A percentile compares a stretch with the other conserved stretches of the same genome.
phyloP scores from a whole-genome alignment of 2,329 filamentous ascomycete species.

The Cytospora piceae region DNA sequence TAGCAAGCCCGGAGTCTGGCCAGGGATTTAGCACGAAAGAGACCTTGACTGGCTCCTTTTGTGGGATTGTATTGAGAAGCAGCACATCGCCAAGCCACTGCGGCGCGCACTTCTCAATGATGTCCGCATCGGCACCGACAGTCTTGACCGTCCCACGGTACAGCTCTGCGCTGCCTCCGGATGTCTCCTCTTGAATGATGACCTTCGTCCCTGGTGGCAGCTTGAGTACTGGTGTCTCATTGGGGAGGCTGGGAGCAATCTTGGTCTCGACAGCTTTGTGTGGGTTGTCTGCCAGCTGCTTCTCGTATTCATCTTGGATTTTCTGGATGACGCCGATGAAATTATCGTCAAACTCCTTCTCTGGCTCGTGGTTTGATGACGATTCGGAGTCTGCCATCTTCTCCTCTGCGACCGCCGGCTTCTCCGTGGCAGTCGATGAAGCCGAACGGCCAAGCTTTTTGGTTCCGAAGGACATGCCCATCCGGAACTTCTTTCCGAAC shows the following conservation, averaged over 20 bases:
- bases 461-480: conserved; percentile 75
- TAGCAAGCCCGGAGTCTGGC: conserved; percentile 69
- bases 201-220: conserved; percentile 69
- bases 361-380: conserved; percentile 59
- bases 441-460: conserved; percentile 80
- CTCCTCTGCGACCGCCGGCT: conserved; percentile 74
- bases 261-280: conserved; percentile 61
- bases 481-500: conserved; percentile 84
- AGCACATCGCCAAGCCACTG: conserved; percentile 92
- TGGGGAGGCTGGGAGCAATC: conserved; percentile 70
- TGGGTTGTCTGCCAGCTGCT: conserved; percentile 60
- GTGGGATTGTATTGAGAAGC: conserved; percentile 77
- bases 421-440: conserved; percentile 69
- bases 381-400: conserved; percentile 71
- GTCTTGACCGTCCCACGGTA: conserved; percentile 87
- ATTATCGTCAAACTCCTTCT: conserved; percentile 75
- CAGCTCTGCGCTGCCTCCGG: conserved; percentile 76
- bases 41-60: conserved; percentile 95
- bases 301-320: conserved; percentile 74
- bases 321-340: conserved; percentile 74
- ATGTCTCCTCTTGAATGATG: conserved; percentile 71
- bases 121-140: conserved; percentile 75
- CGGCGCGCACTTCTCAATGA: conserved; percentile 83
- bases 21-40: conserved; percentile 88
- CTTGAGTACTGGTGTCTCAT: conserved; percentile 77